phyloP scores from a whole-genome alignment of 2,329 filamentous ascomycete genomes.

The Aspergillus pseudoterreus region DNA sequence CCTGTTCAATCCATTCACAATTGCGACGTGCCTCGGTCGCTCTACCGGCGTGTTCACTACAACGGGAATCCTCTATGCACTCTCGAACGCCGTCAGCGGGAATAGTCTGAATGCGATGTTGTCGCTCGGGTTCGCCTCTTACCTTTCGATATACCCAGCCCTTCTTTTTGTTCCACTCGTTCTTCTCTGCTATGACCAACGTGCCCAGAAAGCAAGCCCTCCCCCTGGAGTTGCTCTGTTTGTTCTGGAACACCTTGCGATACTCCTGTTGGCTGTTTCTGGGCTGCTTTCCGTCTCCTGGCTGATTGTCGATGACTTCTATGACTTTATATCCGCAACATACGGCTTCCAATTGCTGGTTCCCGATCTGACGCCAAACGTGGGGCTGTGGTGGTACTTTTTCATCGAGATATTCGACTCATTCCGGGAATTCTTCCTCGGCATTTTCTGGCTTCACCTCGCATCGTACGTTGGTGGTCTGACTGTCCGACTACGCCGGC shows the following conservation, averaged over 20 bases:
- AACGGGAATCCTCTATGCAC: constrained; percentile 78
- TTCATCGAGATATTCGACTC: constrained; percentile 99
- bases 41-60: constrained; percentile 87
- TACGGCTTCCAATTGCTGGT: constrained; percentile 91
- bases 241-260: constrained; percentile 49
- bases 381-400: constrained; percentile 99
- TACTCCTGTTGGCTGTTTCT: constrained; percentile 55
- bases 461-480: constrained; percentile 84
- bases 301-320: constrained; percentile 70
- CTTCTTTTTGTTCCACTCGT: constrained; percentile 80
- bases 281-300: constrained; percentile 69
- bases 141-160: constrained; percentile 86
- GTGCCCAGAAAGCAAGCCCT: constrained; percentile 32
- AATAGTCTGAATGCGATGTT: constrained; percentile 73
- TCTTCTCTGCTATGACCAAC: constrained; percentile 73
- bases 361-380: constrained; percentile 89
- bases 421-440: constrained; percentile 94
- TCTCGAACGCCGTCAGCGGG: constrained; percentile 74
- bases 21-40: constrained; percentile 84
- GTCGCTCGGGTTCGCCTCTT: constrained; percentile 79
- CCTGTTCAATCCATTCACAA: constrained; percentile 90
- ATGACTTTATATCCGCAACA: constrained; percentile 82
- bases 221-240: constrained; percentile 45
- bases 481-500: constrained; percentile 74
- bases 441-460: constrained; percentile 96